phyloP scores from a whole-genome alignment of 2,329 filamentous ascomycete species.

The Penicillium sp. region DNA sequence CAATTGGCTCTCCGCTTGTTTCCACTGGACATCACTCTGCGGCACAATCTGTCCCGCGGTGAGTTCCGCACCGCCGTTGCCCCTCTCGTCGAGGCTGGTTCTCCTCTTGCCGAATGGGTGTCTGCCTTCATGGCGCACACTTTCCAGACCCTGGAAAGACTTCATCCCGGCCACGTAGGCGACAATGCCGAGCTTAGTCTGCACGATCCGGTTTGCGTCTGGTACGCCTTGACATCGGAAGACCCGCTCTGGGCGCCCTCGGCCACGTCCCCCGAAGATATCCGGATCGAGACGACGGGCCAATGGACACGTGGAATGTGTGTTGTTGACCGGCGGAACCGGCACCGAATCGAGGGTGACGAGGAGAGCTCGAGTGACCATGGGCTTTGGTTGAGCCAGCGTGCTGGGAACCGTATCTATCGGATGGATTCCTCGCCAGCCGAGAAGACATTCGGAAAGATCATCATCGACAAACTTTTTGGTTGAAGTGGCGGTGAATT shows the following conservation, averaged over 20 bases:
- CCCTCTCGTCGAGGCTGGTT: slow-evolving; percentile 61
- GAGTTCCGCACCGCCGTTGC: slow-evolving; percentile 61
- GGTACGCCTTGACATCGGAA: slow-evolving; percentile 68
- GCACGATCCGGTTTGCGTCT: slow-evolving; percentile 77
- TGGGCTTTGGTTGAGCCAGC: slow-evolving; percentile 71
- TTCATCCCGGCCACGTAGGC: slow-evolving; percentile 58
- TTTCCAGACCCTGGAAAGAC: slow-evolving; percentile 67
- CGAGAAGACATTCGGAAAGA: slow-evolving; percentile 64
- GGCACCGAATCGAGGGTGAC: slow-evolving; percentile 48
- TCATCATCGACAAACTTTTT: slow-evolving; percentile 55
- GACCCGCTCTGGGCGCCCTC: slow-evolving; percentile 47
- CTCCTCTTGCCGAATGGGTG: slow-evolving; percentile 74
- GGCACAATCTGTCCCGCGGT: slow-evolving; percentile 65
- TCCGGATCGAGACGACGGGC: slow-evolving; percentile 83
- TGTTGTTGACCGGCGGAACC: slow-evolving; percentile 71
- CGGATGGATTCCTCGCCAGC: slow-evolving; percentile 72
- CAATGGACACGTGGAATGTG: slow-evolving; percentile 97
- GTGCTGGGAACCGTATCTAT: slow-evolving; percentile 77
- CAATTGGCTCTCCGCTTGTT: slow-evolving; percentile 70
- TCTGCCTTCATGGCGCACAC: slow-evolving; percentile 71
- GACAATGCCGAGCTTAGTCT: slow-evolving; percentile 61
- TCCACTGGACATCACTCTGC: slow-evolving; percentile 75
- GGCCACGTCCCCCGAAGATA: slow-evolving; percentile 68
- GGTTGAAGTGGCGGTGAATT: not conserved
- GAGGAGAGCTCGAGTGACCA: slow-evolving; percentile 69